Evolutionary conservation across 2,329 filamentous ascomycete species (phyloP).

Genomic region (Aspergillus sp.): DNA sequence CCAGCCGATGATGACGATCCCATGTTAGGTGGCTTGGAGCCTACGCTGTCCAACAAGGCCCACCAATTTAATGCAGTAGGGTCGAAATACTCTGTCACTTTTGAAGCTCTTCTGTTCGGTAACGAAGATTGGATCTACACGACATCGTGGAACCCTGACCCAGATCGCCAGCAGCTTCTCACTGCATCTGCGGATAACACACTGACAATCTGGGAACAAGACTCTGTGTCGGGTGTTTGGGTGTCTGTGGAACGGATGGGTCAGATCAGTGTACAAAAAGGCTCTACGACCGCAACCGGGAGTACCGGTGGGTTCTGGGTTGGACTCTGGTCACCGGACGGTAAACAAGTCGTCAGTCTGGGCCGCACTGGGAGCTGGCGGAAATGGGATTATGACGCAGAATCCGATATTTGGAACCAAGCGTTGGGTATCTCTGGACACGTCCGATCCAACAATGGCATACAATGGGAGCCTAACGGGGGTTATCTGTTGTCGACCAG

Average conservation of each 20-base stretch:
- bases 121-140: constrained; percentile 99
- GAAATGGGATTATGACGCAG: constrained; percentile 67
- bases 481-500: constrained; percentile 85
- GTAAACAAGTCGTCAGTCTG: constrained; percentile 72
- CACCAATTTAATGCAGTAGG: constrained; percentile 67
- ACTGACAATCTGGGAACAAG: constrained; percentile 86
- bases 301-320: constrained; percentile 97
- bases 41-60: constrained; percentile 83
- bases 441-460: constrained; percentile 73
- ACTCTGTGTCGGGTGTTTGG: constrained; percentile 84
- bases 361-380: constrained; percentile 94
- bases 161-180: constrained; percentile 67
- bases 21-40: constrained; percentile 50
- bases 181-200: constrained; percentile 96
- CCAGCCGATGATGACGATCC: constrained; percentile 34
- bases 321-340: constrained; percentile 83
- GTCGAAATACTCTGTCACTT: constrained; percentile 75
- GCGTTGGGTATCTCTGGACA: constrained; percentile 79
- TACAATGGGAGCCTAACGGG: constrained; percentile 80
- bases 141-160: constrained; percentile 66
- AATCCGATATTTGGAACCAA: constrained; percentile 71
- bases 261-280: constrained; percentile 92
- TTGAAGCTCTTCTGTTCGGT: constrained; percentile 88
- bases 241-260: constrained; percentile 80
- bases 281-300: constrained; percentile 92